Percentiles rank a stretch among this genome's conserved stretches.
Conservation (phyloP, 306 rosid genomes). For the Aeschynomene evenia region DNA sequence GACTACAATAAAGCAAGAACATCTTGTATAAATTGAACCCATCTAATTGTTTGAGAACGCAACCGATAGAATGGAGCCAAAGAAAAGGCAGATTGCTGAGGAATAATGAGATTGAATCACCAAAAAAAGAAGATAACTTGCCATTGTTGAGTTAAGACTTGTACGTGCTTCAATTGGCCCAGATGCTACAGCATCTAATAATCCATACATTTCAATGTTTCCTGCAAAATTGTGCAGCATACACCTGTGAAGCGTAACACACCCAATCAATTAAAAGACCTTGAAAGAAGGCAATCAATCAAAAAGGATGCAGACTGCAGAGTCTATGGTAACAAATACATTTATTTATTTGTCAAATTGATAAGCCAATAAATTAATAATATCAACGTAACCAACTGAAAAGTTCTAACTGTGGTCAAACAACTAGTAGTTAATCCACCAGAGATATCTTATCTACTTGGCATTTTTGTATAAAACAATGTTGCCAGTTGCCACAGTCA, state of each 20-base stretch:
- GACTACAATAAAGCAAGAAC: not conserved
- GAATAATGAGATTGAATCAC: conserved; percentile 10
- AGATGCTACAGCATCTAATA: conserved; percentile 72
- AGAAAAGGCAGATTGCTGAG: conserved; percentile 20
- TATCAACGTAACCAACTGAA: not conserved
- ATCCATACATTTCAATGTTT: conserved; percentile 83
- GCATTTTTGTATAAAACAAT: conserved; percentile 13
- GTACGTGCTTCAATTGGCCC: conserved; percentile 80
- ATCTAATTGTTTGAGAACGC: not conserved
- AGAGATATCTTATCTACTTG: not conserved
- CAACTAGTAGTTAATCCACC: not conserved
- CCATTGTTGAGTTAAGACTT: conserved; percentile 86
- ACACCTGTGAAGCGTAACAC: conserved; percentile 63
- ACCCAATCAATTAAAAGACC: conserved; percentile 18
- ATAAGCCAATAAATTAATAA: not conserved
- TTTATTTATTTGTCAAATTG: not conserved
- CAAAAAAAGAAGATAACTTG: conserved; percentile 36
- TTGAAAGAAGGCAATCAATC: not conserved
- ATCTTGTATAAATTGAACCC: not conserved
- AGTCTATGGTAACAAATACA: conserved; percentile 5
- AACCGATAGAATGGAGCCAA: not conserved
- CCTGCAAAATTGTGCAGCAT: conserved; percentile 98
- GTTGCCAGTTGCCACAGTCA: too few species aligned
- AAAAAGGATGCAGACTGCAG: conserved; percentile 23
- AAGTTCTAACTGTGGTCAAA: conserved; percentile 4